A percentile compares a stretch with the other conserved stretches of the same genome.
phyloP scores from a whole-genome alignment of 306 rosid genomes.

The Cucurbita pepo region DNA sequence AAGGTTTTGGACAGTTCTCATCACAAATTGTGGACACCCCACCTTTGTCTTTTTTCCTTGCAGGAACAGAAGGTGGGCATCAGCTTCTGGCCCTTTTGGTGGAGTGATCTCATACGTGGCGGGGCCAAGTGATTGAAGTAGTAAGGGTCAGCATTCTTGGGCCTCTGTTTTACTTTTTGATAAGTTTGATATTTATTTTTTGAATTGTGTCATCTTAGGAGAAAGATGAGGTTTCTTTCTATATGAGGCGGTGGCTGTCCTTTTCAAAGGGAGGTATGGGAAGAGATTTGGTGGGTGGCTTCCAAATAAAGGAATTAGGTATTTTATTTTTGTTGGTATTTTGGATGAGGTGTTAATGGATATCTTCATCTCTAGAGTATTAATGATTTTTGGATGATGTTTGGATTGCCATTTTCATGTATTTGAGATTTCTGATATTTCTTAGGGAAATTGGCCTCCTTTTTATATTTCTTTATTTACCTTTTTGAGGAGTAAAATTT shows the following conservation, averaged over 20 bases:
- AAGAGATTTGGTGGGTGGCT: neutral
- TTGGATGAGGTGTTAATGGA: neutral
- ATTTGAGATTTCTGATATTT: too few species aligned
- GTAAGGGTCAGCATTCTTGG: neutral
- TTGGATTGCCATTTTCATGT: too few species aligned
- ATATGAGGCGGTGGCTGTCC: neutral
- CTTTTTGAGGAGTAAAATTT: too few species aligned
- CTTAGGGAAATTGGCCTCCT: too few species aligned
- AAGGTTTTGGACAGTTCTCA: neutral
- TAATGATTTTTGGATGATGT: too few species aligned
- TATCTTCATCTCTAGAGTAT: too few species aligned
- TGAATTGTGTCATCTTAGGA: neutral
- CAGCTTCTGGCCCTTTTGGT: too few species aligned
- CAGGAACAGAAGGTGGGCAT: too few species aligned
- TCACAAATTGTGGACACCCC: neutral
- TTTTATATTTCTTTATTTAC: too few species aligned
- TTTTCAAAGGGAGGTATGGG: neutral
- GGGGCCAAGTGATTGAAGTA: neutral
- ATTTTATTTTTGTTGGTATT: neutral
- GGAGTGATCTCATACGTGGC: neutral
- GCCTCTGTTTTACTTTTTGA: neutral
- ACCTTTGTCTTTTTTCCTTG: neutral
- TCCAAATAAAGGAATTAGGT: neutral
- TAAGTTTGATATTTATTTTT: neutral
- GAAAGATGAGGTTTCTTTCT: neutral